These are phyloP conservation scores for Trichosanthes cucumerina DNA, from an alignment of 306 rosid genomes.

Conservation along the genomic window DNA sequence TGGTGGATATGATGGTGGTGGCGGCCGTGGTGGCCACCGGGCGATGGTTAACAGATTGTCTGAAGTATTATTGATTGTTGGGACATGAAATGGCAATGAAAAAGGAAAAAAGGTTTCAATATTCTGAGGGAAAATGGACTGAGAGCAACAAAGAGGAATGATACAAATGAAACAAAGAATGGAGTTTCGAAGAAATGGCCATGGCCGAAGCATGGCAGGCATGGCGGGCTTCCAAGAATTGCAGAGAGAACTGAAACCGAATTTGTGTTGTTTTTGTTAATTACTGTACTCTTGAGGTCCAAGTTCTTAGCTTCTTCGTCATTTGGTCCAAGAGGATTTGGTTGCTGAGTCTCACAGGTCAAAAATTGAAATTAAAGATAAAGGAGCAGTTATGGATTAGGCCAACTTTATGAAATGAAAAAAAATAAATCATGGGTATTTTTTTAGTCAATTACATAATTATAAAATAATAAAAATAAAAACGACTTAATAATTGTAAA, in stretches of 20 bases:
- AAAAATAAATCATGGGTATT: neutral
- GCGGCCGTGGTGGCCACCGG: neutral
- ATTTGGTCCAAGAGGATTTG: neutral
- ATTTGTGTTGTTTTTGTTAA: neutral
- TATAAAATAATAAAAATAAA: too few relatives aligned
- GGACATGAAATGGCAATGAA: neutral
- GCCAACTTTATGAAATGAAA: neutral
- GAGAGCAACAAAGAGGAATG: conserved; percentile 24
- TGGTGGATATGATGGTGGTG: neutral
- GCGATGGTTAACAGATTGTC: neutral
- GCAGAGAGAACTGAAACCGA: neutral
- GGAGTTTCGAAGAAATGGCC: conserved; percentile 9
- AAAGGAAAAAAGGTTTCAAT: conserved; percentile 46
- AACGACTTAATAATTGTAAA: too few relatives aligned
- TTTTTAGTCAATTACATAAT: neutral
- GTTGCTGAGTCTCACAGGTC: neutral
- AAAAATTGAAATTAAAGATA: neutral
- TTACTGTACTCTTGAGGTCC: neutral
- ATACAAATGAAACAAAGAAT: conserved; percentile 11
- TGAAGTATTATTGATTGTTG: conserved; percentile 6
- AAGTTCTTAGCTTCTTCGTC: neutral
- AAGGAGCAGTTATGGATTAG: neutral
- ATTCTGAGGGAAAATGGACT: conserved; percentile 27
- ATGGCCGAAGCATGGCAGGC: conserved; percentile 22
- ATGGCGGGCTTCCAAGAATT: conserved; percentile 4